Percentiles rank a stretch among this genome's conserved stretches.
These are phyloP conservation scores for Colletotrichum kahawae DNA, from an alignment of 2,329 filamentous ascomycete species.

Conservation along the genomic window DNA sequence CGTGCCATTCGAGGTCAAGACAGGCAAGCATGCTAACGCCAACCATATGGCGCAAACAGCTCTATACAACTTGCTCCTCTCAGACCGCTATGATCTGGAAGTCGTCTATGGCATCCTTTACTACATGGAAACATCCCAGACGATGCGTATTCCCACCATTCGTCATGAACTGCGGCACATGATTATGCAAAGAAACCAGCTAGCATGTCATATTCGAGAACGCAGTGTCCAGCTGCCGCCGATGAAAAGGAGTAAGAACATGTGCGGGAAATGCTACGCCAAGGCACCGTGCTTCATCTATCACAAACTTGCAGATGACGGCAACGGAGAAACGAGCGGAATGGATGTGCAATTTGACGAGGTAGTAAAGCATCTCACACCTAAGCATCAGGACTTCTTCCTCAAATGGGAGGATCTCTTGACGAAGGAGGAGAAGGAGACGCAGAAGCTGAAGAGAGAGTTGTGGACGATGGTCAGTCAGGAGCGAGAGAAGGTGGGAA, in stretches of 20 bases:
- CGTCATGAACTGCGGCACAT: slow-evolving; percentile 91
- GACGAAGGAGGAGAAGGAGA: slow-evolving; percentile 92
- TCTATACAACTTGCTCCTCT: slow-evolving; percentile 89
- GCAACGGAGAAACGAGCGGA: slow-evolving; percentile 80
- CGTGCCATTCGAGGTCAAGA: slow-evolving; percentile 95
- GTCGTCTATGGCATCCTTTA: slow-evolving; percentile 91
- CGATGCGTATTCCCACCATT: slow-evolving; percentile 82
- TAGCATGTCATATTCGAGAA: slow-evolving; percentile 85
- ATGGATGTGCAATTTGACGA: slow-evolving; percentile 84
- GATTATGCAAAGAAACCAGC: slow-evolving; percentile 92
- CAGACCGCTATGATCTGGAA: slow-evolving; percentile 93
- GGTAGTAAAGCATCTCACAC: slow-evolving; percentile 76
- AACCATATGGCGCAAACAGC: slow-evolving; percentile 93
- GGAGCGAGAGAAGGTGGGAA: slow-evolving; percentile 85
- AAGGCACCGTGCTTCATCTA: slow-evolving; percentile 92
- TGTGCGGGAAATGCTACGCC: slow-evolving; percentile 88
- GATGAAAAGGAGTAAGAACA: slow-evolving; percentile 82
- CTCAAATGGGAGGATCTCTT: slow-evolving; percentile 92
- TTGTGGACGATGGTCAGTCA: slow-evolving; percentile 94
- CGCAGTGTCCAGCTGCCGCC: slow-evolving; percentile 79
- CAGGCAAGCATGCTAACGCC: slow-evolving; percentile 81
- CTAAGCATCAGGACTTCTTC: slow-evolving; percentile 82
- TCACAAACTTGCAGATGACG: slow-evolving; percentile 87
- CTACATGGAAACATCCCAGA: slow-evolving; percentile 91
- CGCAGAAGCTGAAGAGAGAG: slow-evolving; percentile 85